A percentile compares a stretch with the other conserved stretches of the same genome.
Conservation (phyloP, 1,284 basidiomycete species). For the Peniophora sp. region DNA sequence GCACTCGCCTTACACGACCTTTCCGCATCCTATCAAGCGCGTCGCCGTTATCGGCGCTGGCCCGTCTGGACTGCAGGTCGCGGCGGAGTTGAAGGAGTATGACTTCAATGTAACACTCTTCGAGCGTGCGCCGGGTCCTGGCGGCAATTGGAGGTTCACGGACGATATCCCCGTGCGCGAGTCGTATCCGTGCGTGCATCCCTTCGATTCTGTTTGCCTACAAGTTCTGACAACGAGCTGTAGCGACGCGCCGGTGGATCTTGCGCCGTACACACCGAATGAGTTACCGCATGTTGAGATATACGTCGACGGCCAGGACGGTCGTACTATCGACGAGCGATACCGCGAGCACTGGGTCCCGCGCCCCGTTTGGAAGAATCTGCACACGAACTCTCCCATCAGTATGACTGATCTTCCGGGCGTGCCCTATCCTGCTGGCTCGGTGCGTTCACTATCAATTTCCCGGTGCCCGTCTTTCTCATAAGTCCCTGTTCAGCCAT, state of each 20-base stretch:
- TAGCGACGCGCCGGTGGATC: neutral
- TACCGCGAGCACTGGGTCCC: neutral
- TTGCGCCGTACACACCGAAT: neutral
- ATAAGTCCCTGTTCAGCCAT: constrained; percentile 10
- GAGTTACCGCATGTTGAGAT: neutral
- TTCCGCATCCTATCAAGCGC: neutral
- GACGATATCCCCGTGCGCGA: constrained; percentile 16
- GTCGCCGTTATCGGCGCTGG: neutral
- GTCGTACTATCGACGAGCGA: neutral
- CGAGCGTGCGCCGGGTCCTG: neutral
- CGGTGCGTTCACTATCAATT: constrained; percentile 8
- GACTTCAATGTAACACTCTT: neutral
- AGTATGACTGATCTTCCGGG: constrained; percentile 16
- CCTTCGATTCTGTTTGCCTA: neutral
- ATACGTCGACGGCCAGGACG: neutral
- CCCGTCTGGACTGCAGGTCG: neutral
- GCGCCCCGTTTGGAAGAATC: neutral
- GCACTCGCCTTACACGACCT: neutral
- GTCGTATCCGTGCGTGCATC: constrained; percentile 17
- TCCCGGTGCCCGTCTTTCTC: too few species aligned
- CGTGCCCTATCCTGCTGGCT: constrained; percentile 14
- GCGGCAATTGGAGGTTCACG: neutral
- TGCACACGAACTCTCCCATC: neutral
- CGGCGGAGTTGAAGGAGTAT: neutral
- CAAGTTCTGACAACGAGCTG: neutral